Base-by-base conservation (phyloP, 1,284 basidiomycete genomes). In the Xerocomus nothofagi region DNA sequence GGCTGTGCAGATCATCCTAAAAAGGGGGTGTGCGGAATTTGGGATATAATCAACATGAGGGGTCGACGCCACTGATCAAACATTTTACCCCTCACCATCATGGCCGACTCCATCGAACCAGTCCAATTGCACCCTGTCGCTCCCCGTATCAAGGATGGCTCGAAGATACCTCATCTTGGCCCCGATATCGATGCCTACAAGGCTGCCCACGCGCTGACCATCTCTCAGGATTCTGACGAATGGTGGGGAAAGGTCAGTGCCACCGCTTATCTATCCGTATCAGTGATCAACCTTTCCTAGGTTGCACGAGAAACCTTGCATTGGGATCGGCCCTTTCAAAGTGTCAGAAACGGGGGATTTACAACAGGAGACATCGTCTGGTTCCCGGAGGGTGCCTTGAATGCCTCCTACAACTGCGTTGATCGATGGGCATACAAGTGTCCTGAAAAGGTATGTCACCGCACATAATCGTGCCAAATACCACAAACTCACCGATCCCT, bases 341-440 rank as follows among this genome's bases (percentile, higher is more conserved):
- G 88, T 23, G 93, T 98, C 49, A 76, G 86, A 58, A 78, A 90
- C 9, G 96, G 97, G 42, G 78, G 80, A 29, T 98, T 98, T 66
- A 78, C 83, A 63, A 81, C 81, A 2, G 96, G 95, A 30, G 93
- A 98, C 70, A 86, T 98, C 53, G 82, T 84, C 56, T 99, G 95
- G 96, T 99, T 99, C 79, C 88, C 89, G 21, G 91, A 94, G 65
- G 92, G 92, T 38, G 86, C 76, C 6, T 73, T 95, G 56, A 94
- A 94, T 66, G 96, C 91, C 3, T 85, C 92, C 9, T 99, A 99
- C 81, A 99, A 99, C 75, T 97, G 93, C 67, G 91, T 99, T 51
- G 97, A 99, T 72, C 84, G 97, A 56, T 93, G 91, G 89, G 93
- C 91, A 31, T 93, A 90, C 76, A 84, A 87, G 69, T 76, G 93